Conservation (phyloP, 768 basidiomycete species). For the Suillus occidentalis region DNA sequence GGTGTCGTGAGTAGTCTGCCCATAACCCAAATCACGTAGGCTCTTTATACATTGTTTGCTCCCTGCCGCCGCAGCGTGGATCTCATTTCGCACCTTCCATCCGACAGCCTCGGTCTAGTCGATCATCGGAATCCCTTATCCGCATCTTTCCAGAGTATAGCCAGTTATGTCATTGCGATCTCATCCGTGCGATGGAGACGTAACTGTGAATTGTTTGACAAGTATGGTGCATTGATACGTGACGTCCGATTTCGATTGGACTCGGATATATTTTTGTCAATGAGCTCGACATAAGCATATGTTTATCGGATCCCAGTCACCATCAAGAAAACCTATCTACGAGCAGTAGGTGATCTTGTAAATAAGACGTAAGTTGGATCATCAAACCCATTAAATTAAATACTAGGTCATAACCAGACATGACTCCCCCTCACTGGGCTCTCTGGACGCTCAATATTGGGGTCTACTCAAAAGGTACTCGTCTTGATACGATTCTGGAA, state of each 20-base stretch:
- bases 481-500: conserved; percentile 13
- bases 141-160: no score
- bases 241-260: neutral
- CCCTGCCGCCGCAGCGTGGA: neutral
- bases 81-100: neutral
- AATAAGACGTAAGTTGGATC: neutral
- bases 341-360: neutral
- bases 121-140: no score
- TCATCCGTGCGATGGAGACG: no score
- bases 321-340: neutral
- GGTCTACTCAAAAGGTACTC: conserved; percentile 34
- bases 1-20: neutral
- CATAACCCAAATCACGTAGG: neutral
- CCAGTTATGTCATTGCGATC: no score
- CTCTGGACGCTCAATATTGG: neutral
- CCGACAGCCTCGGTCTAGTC: no score
- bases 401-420: neutral
- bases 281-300: neutral
- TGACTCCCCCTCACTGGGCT: neutral
- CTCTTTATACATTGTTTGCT: neutral
- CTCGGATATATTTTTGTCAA: neutral
- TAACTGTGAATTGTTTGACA: no score
- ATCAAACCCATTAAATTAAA: neutral
- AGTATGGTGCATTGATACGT: neutral
- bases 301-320: neutral